A percentile compares a stretch with the other conserved stretches of the same genome.
phyloP scores from a whole-genome alignment of 2,329 filamentous ascomycete species.

The Domatiomyces globalis region DNA sequence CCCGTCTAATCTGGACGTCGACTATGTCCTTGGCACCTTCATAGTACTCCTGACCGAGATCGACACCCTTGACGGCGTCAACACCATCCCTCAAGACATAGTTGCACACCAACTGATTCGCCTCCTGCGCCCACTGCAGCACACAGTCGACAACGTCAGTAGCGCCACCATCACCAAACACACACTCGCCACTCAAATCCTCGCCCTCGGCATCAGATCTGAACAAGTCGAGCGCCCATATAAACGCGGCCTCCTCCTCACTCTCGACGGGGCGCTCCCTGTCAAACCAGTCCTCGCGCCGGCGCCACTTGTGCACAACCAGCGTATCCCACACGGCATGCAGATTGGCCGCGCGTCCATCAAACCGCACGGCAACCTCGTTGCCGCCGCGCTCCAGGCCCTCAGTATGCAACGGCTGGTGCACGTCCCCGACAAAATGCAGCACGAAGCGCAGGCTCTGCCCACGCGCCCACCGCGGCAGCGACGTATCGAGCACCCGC shows the following conservation, averaged over 20 bases:
- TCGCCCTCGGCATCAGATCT: constrained; percentile 1
- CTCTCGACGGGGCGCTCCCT: constrained; percentile 3
- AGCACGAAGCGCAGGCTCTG: constrained; percentile 36
- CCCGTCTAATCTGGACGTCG: constrained; percentile 14
- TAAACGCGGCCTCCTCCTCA: constrained; percentile 8
- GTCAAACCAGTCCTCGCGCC: constrained; percentile 29
- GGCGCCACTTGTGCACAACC: constrained; percentile 13
- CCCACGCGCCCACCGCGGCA: constrained; percentile 21
- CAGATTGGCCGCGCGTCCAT: constrained; percentile 45
- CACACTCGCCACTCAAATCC: constrained; percentile 8
- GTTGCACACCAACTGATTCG: constrained; percentile 48
- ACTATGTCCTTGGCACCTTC: constrained; percentile 15
- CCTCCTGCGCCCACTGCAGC: constrained; percentile 45
- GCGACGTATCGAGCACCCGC: constrained; percentile 27
- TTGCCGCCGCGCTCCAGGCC: constrained; percentile 53
- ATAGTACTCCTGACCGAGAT: constrained; percentile 16
- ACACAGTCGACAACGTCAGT: constrained; percentile 20
- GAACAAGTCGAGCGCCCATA: constrained; percentile 45
- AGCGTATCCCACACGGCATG: constrained; percentile 58
- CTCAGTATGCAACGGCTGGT: constrained; percentile 54
- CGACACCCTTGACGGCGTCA: constrained; percentile 40
- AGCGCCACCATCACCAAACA: neutral
- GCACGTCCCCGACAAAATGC: constrained; percentile 54
- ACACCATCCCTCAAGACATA: constrained; percentile 51
- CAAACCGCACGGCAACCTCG: constrained; percentile 49